Conservation (phyloP, 139 green algal genomes). For the Nannochloris sp. region DNA sequence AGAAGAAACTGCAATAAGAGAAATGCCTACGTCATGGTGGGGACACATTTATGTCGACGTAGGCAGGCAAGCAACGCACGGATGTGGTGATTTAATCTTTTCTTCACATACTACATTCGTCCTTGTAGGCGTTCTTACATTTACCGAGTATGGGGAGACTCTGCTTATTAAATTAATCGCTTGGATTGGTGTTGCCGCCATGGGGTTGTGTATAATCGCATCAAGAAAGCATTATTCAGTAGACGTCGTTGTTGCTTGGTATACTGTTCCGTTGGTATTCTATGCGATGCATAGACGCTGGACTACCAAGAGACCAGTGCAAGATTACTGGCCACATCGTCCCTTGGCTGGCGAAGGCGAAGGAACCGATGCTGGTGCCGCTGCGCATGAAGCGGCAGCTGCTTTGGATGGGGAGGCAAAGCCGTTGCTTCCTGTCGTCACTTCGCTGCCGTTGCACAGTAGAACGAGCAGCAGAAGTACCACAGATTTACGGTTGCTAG, state of each 20-base stretch:
- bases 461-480: slow-evolving; percentile 9
- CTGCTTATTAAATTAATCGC: slow-evolving; percentile 35
- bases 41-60: slow-evolving; percentile 66
- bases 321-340: slow-evolving; percentile 31
- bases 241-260: slow-evolving; percentile 70
- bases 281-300: slow-evolving; percentile 61
- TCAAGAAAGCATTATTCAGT: slow-evolving; percentile 88
- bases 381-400: neutral
- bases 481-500: slow-evolving; percentile 8
- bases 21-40: slow-evolving; percentile 62
- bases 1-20: slow-evolving; percentile 39
- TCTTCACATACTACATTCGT: slow-evolving; percentile 79
- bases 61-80: slow-evolving; percentile 47
- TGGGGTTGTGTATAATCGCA: slow-evolving; percentile 78
- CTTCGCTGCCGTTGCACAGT: slow-evolving; percentile 1
- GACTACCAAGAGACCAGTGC: slow-evolving; percentile 56
- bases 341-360: slow-evolving; percentile 18
- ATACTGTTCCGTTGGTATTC: slow-evolving; percentile 83
- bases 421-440: slow-evolving; percentile 19
- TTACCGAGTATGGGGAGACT: slow-evolving; percentile 66
- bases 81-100: slow-evolving; percentile 92
- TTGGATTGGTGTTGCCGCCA: slow-evolving; percentile 42
- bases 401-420: neutral
- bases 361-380: slow-evolving; percentile 1
- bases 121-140: slow-evolving; percentile 63